Conservation (phyloP, 306 rosid species). For the Bauhinia variegata region DNA sequence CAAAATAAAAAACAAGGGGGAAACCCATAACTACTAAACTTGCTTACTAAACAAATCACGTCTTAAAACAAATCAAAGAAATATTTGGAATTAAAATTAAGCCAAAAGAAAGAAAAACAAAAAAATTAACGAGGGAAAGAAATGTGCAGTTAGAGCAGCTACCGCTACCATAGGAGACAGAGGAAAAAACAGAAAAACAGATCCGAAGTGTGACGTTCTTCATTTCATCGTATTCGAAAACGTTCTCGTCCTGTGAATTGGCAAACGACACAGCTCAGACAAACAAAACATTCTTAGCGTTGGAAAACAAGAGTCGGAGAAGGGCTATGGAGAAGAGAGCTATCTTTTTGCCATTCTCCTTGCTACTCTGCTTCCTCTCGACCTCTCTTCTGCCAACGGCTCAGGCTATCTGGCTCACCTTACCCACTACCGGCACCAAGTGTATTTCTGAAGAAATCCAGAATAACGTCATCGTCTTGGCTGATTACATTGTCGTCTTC, state of each 20-base stretch:
- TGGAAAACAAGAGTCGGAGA: no score
- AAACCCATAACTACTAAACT: no score
- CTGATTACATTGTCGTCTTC: slow-evolving; percentile 68
- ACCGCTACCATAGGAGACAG: no score
- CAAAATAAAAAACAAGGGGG: no score
- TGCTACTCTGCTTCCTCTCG: slow-evolving; percentile 36
- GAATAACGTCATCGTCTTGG: slow-evolving; percentile 84
- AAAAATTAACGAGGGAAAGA: neutral
- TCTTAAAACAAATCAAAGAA: no score
- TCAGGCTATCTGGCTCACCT: slow-evolving; percentile 59
- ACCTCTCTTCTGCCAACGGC: slow-evolving; percentile 29
- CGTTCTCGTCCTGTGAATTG: neutral
- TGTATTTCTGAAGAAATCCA: slow-evolving; percentile 99
- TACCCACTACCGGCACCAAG: slow-evolving; percentile 69
- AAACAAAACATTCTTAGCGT: neutral
- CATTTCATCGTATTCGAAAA: neutral
- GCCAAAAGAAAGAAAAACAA: no score
- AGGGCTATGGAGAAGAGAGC: slow-evolving; percentile 35
- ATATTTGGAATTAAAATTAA: no score
- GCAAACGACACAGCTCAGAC: neutral
- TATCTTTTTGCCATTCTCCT: slow-evolving; percentile 33
- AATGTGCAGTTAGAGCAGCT: neutral
- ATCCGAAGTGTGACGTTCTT: slow-evolving; percentile 5
- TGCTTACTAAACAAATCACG: no score
- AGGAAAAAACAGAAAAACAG: neutral